Base-by-base conservation (phyloP, 768 basidiomycete genomes). In the Termitomyces sp. region DNA sequence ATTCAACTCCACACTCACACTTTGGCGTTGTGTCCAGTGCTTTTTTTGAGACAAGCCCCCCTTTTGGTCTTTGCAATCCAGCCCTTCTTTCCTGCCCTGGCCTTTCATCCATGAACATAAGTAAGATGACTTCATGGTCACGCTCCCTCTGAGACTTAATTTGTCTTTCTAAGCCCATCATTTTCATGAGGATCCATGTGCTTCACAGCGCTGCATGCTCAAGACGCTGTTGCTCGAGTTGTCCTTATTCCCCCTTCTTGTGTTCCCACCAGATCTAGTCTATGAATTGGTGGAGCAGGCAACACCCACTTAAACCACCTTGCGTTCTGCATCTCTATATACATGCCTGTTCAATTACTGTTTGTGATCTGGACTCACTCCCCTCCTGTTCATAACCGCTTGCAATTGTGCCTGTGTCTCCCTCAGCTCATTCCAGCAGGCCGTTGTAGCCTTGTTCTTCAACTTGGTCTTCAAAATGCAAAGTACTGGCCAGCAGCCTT, bases 381-480 rank as follows among this genome's bases (percentile, higher is more conserved):
- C 26, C 26, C 26, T 26, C 26, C 26, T 26, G 26, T 26, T 26
- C 26, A 26, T 41, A 41, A 41, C 7, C 3, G 8, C 41, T 41
- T 41, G 44, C 44, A 45, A 26, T 3, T 16, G 3, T 14, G n/a
- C 32, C 14, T 51, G 20, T 0, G 11, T 51, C 16, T 51, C 35
- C 35, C 35, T 51, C 24, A 56, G 28, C 35, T 43, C 14, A 5
- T 26, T 28, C 11, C 43, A 36, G 10, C 30, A 11, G 16, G 52
- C 40, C 5, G 44, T 43, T 40, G 59, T 4, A 26, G 26, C 26
- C 24, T 26, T 1, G 13, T 20, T 46, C 14, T 46, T 28, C 26
- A 46, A 45, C 41, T 44, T 44, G 35, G 51, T 50, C 46, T 63
- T 63, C 43, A 63, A 35, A 20, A 61, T 59, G 24, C 56, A 52